Evolutionary conservation across 768 basidiomycete species (phyloP).

Genomic region (Auriculariales sp.): DNA sequence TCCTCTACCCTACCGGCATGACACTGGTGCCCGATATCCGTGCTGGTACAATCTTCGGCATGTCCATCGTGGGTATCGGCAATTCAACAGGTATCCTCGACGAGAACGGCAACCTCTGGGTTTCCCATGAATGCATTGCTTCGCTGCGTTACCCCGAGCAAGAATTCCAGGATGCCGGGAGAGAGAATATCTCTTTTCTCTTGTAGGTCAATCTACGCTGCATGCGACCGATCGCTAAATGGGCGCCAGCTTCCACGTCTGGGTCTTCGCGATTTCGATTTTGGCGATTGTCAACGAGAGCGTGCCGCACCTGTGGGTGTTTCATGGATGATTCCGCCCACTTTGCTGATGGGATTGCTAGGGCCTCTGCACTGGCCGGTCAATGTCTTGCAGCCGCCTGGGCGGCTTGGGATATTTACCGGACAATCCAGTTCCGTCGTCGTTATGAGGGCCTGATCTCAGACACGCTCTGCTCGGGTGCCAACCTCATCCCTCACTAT

Average conservation of each 20-base stretch:
- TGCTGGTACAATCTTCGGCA: background rate
- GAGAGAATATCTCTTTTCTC: background rate
- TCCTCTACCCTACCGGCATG: background rate
- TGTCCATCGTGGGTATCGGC: background rate
- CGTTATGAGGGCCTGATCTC: slow-evolving; percentile 23
- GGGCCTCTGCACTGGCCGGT: slow-evolving; percentile 28
- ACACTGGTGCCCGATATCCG: background rate
- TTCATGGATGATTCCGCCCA: background rate
- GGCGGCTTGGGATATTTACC: slow-evolving; percentile 28
- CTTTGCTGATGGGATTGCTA: background rate
- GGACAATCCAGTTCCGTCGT: slow-evolving; percentile 16
- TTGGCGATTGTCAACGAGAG: background rate
- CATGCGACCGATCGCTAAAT: too few relatives aligned
- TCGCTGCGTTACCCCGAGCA: background rate
- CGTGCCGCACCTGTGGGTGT: background rate
- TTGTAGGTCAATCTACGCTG: too few relatives aligned
- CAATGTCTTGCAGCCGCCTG: slow-evolving; percentile 33
- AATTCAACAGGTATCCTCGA: background rate
- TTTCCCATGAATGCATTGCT: background rate
- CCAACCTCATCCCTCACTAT: slow-evolving; percentile 28
- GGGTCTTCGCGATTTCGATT: background rate
- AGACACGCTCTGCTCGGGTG: slow-evolving; percentile 22
- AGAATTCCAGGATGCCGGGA: background rate
- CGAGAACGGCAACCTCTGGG: background rate
- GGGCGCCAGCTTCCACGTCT: background rate